These are phyloP conservation scores for Mortierella sp. DNA, from an alignment of 371 early-diverging fungal species.

Conservation along the genomic window DNA sequence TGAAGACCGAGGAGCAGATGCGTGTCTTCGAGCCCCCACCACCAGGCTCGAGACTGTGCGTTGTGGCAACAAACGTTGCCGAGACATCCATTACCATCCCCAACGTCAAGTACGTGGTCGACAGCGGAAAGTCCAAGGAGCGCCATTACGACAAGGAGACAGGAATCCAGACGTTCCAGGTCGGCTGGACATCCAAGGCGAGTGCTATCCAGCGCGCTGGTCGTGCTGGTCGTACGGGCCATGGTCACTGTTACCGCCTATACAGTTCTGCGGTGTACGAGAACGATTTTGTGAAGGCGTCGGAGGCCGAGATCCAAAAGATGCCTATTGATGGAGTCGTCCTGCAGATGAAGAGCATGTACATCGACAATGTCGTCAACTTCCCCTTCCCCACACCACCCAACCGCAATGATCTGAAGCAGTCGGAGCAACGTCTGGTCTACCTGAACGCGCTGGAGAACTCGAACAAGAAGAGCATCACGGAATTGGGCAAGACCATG, in stretches of 20 bases:
- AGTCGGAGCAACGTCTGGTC: slow-evolving; percentile 79
- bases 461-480: slow-evolving; percentile 75
- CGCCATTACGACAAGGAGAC: slow-evolving; percentile 85
- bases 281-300: slow-evolving; percentile 89
- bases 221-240: slow-evolving; percentile 97
- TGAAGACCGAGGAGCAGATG: slow-evolving; percentile 91
- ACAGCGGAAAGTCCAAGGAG: slow-evolving; percentile 96
- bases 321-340: slow-evolving; percentile 97
- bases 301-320: slow-evolving; percentile 94
- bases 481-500: slow-evolving; percentile 92
- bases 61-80: slow-evolving; percentile 99
- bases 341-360: slow-evolving; percentile 96
- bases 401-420: slow-evolving; percentile 69
- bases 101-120: slow-evolving; percentile 97
- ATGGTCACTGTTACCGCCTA: slow-evolving; percentile 98
- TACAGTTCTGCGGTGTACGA: slow-evolving; percentile 96
- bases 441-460: slow-evolving; percentile 83
- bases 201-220: slow-evolving; percentile 97
- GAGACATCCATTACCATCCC: slow-evolving; percentile 99
- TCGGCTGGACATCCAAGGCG: slow-evolving; percentile 96
- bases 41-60: slow-evolving; percentile 91
- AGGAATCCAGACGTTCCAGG: slow-evolving; percentile 89
- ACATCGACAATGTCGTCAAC: slow-evolving; percentile 92
- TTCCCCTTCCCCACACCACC: slow-evolving; percentile 98
- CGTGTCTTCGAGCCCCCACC: slow-evolving; percentile 92